phyloP scores from a whole-genome alignment of 2,329 filamentous ascomycete genomes.

The Beauveria sp. region DNA sequence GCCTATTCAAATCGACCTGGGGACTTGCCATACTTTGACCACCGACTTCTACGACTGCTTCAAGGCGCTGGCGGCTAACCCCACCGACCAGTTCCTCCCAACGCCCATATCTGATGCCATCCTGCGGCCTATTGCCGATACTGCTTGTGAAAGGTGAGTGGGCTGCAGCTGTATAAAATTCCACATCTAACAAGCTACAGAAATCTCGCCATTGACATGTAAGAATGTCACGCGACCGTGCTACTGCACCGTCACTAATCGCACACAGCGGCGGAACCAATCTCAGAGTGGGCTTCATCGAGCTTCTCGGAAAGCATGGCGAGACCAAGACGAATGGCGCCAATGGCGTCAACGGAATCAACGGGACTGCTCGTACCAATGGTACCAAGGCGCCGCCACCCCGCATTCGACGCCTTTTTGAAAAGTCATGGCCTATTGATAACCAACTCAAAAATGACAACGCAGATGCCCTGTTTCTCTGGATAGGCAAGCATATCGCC shows the following conservation, averaged over 20 bases:
- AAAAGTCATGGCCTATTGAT: slow-evolving; percentile 67
- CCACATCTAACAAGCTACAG: slow-evolving; percentile 24
- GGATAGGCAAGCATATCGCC: slow-evolving; percentile 73
- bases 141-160: slow-evolving; percentile 42
- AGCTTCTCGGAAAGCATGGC: slow-evolving; percentile 39
- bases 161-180: not conserved
- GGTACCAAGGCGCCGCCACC: slow-evolving; percentile 11
- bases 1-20: slow-evolving; percentile 41
- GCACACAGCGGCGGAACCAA: slow-evolving; percentile 56
- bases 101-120: slow-evolving; percentile 56
- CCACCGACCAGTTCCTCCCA: slow-evolving; percentile 48
- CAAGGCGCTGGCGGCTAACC: slow-evolving; percentile 41
- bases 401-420: slow-evolving; percentile 51
- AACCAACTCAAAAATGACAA: slow-evolving; percentile 68
- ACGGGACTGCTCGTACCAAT: slow-evolving; percentile 1
- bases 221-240: slow-evolving; percentile 21
- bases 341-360: slow-evolving; percentile 7
- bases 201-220: slow-evolving; percentile 60
- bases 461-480: slow-evolving; percentile 67
- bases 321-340: slow-evolving; percentile 14
- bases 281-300: slow-evolving; percentile 59
- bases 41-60: slow-evolving; percentile 41
- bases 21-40: slow-evolving; percentile 39
- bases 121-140: slow-evolving; percentile 37
- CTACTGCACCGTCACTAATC: slow-evolving; percentile 22